Evolutionary conservation across 1,139 yeast species (phyloP).

Genomic region (Pichia sp.): DNA sequence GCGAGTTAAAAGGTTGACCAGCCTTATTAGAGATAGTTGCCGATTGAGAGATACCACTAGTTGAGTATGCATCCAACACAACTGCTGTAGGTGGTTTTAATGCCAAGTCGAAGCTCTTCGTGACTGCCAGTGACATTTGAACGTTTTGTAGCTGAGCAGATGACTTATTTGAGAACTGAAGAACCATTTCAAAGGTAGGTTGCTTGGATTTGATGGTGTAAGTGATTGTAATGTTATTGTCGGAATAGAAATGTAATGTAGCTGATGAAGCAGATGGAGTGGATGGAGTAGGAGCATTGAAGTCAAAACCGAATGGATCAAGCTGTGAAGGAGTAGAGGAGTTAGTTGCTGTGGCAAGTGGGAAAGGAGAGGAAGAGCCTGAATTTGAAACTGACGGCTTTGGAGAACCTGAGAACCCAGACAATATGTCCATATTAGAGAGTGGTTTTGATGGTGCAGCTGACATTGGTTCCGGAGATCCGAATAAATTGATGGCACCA

Average conservation of each 20-base stretch:
- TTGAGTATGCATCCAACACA: constrained; percentile 41
- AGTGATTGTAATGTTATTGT: constrained; percentile 47
- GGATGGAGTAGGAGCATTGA: constrained; percentile 27
- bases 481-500: constrained; percentile 32
- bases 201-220: constrained; percentile 36
- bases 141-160: constrained; percentile 45
- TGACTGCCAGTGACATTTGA: constrained; percentile 75
- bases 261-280: constrained; percentile 27
- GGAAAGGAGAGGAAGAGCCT: constrained; percentile 2
- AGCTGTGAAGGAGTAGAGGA: constrained; percentile 23
- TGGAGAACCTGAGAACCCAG: constrained; percentile 10
- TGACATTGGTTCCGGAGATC: constrained; percentile 21
- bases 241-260: constrained; percentile 33
- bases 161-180: constrained; percentile 42
- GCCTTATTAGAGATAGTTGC: constrained; percentile 51
- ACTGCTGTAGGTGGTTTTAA: constrained; percentile 68
- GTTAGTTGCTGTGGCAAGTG: neutral
- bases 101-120: constrained; percentile 58
- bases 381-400: constrained; percentile 1
- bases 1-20: constrained; percentile 31
- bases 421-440: constrained; percentile 14
- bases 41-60: constrained; percentile 52
- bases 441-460: constrained; percentile 4
- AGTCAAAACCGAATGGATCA: constrained; percentile 48
- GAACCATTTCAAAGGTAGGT: constrained; percentile 30